A percentile compares a stretch with the other conserved stretches of the same genome.
These are phyloP conservation scores for Ogataea paraovalis DNA, from an alignment of 805 yeast genomes.

Conservation along the genomic window DNA sequence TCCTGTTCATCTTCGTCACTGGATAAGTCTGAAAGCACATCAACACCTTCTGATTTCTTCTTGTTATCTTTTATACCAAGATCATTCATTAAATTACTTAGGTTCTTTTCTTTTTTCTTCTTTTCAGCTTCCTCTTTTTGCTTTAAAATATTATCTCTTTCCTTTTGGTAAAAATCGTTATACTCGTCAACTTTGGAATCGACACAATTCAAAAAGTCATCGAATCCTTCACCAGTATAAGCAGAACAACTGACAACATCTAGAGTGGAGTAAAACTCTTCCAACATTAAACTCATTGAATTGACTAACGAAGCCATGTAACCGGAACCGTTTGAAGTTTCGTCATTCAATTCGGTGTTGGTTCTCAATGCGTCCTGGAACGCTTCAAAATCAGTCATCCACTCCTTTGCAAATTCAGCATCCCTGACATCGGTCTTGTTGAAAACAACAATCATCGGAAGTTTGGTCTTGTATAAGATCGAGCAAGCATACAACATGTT, in stretches of 20 bases:
- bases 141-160: constrained; percentile 75
- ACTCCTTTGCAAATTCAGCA: constrained; percentile 84
- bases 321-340: constrained; percentile 62
- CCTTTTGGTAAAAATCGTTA: constrained; percentile 75
- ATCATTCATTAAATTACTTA: constrained; percentile 78
- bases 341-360: constrained; percentile 64
- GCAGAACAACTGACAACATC: constrained; percentile 93
- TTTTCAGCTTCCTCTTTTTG: constrained; percentile 75
- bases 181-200: constrained; percentile 86
- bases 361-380: constrained; percentile 75
- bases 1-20: constrained; percentile 40
- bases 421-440: constrained; percentile 89
- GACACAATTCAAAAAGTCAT: constrained; percentile 80
- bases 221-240: constrained; percentile 91
- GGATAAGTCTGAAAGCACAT: constrained; percentile 49
- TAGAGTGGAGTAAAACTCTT: constrained; percentile 88
- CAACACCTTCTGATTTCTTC: constrained; percentile 33
- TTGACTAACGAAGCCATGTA: constrained; percentile 93
- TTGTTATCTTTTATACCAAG: constrained; percentile 57
- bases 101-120: constrained; percentile 63
- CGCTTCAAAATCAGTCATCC: constrained; percentile 96
- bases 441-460: constrained; percentile 95
- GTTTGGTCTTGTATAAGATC: constrained; percentile 87
- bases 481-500: constrained; percentile 99
- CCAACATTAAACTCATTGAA: constrained; percentile 93